Evolutionary conservation across 495 filamentous ascomycete species (phyloP).

Genomic region (Stereocaulon alpinum): DNA sequence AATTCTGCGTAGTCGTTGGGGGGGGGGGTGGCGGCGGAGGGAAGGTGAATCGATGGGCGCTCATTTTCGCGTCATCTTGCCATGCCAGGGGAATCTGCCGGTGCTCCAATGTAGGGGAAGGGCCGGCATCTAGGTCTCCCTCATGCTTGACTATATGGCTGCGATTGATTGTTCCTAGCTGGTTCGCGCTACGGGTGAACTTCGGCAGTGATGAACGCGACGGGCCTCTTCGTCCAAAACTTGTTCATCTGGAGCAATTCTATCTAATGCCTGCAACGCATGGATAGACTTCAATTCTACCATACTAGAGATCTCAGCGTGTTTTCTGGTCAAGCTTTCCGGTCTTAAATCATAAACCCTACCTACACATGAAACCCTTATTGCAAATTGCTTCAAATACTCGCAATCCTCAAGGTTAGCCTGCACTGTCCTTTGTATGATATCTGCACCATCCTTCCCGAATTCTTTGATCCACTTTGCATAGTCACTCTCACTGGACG

Average conservation of each 20-base stretch:
- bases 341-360: too few relatives aligned
- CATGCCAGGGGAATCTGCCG: not conserved
- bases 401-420: constrained; percentile 72
- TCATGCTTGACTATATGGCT: not conserved
- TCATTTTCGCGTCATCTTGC: constrained; percentile 13
- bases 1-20: constrained; percentile 30
- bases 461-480: constrained; percentile 8
- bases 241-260: not conserved
- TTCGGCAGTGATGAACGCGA: not conserved
- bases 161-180: not conserved
- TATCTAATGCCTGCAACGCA: too few relatives aligned
- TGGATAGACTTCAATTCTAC: too few relatives aligned
- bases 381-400: constrained; percentile 80
- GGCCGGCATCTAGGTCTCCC: not conserved
- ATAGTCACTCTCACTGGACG: constrained; percentile 9
- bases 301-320: too few relatives aligned
- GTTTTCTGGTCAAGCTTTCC: too few relatives aligned
- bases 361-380: constrained; percentile 34
- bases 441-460: constrained; percentile 10
- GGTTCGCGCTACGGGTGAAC: too few relatives aligned
- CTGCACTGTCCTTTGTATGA: constrained; percentile 12
- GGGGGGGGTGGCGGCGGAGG: constrained; percentile 30
- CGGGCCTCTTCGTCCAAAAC: not conserved
- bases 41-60: constrained; percentile 25
- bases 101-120: not conserved